phyloP scores from a whole-genome alignment of 495 filamentous ascomycete genomes.

The Neurospora sp. region DNA sequence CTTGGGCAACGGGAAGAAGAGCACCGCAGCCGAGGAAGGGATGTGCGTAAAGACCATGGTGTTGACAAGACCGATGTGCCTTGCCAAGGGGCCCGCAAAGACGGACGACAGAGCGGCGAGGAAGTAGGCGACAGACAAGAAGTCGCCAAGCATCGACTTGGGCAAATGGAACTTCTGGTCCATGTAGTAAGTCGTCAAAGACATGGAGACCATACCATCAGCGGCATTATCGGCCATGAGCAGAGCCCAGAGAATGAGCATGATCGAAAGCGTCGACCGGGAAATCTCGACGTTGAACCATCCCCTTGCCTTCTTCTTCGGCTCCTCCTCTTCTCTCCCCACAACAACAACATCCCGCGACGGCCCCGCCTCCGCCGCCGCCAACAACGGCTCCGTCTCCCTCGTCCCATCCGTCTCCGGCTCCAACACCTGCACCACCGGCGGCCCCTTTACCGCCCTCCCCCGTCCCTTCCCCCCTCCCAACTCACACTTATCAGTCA shows the following conservation, averaged over 20 bases:
- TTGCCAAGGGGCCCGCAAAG: slow-evolving; percentile 63
- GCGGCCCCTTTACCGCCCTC: background rate
- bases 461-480: background rate
- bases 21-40: slow-evolving; percentile 31
- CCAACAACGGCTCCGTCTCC: background rate
- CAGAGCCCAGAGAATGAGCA: slow-evolving; percentile 63
- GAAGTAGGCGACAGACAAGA: slow-evolving; percentile 25
- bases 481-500: slow-evolving; percentile 29
- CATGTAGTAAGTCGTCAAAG: slow-evolving; percentile 70
- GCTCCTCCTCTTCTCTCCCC: background rate
- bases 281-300: slow-evolving; percentile 42
- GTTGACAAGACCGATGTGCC: slow-evolving; percentile 65
- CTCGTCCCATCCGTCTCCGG: background rate
- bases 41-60: slow-evolving; percentile 41
- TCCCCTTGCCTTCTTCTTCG: slow-evolving; percentile 3
- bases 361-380: slow-evolving; percentile 3
- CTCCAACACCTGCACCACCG: background rate
- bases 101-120: slow-evolving; percentile 45
- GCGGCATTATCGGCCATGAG: slow-evolving; percentile 72
- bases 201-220: slow-evolving; percentile 63
- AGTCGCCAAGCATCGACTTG: slow-evolving; percentile 46
- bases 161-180: slow-evolving; percentile 60
- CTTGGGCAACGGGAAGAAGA: slow-evolving; percentile 27
- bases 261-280: slow-evolving; percentile 43
- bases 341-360: slow-evolving; percentile 1